A percentile compares a stretch with the other conserved stretches of the same genome.
Conservation (phyloP, 768 basidiomycete species). For the Pulveroboletus frians region DNA sequence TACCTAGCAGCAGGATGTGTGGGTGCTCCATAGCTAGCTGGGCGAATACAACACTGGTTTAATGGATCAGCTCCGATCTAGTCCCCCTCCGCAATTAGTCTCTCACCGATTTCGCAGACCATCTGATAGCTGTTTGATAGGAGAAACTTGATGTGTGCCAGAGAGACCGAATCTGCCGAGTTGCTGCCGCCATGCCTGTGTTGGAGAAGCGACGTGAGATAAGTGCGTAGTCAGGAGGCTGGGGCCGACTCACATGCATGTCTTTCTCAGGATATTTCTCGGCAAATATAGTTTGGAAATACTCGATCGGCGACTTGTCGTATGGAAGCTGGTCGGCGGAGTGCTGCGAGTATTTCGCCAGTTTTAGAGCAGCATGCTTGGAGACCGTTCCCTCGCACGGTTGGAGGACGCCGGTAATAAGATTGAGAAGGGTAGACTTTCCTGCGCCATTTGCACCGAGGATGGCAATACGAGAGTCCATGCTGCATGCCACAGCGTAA, state of each 20-base stretch:
- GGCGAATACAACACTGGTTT: slow-evolving; percentile 82
- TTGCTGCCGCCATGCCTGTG: slow-evolving; percentile 87
- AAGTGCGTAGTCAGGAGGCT: slow-evolving; percentile 4
- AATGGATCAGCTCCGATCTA: slow-evolving; percentile 12
- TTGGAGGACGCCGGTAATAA: slow-evolving; percentile 78
- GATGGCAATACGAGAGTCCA: slow-evolving; percentile 93
- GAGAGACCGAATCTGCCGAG: slow-evolving; percentile 94
- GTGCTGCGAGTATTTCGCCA: slow-evolving; percentile 98
- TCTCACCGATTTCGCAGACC: slow-evolving; percentile 89
- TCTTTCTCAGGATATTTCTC: slow-evolving; percentile 95
- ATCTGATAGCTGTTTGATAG: slow-evolving; percentile 92
- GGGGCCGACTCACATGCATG: slow-evolving; percentile 40
- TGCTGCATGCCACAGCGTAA: slow-evolving; percentile 40
- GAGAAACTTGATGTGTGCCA: slow-evolving; percentile 88
- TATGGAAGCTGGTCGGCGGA: slow-evolving; percentile 98
- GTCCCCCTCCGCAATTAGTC: slow-evolving; percentile 2
- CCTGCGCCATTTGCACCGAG: slow-evolving; percentile 95
- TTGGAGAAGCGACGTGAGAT: slow-evolving; percentile 9
- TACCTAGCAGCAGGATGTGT: slow-evolving; percentile 83
- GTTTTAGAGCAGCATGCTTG: slow-evolving; percentile 85
- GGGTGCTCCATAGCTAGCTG: slow-evolving; percentile 98
- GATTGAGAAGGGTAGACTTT: slow-evolving; percentile 86
- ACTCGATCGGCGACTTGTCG: slow-evolving; percentile 84
- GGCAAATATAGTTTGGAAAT: slow-evolving; percentile 78
- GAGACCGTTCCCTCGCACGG: slow-evolving; percentile 83